Evolutionary conservation across 352 stramenopile genomes (phyloP), one percentile per base, ranked within the genome.

Genomic region (Phytophthora citricola): DNA sequence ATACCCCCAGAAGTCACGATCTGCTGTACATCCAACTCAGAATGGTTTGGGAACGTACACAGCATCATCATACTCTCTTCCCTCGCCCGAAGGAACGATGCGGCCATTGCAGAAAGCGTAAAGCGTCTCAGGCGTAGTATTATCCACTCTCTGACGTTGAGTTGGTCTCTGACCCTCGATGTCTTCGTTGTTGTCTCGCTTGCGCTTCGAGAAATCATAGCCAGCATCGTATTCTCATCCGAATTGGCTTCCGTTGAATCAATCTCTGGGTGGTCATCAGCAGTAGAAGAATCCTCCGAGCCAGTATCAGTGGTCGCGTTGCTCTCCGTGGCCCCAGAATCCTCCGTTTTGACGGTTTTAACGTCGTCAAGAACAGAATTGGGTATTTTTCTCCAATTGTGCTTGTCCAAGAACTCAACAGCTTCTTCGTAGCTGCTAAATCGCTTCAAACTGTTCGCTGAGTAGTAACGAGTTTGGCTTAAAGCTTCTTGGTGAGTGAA

Each of bases 371-470:
- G 4, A 3, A n/a, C 22, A 22, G 24, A 10, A 14, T 17, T 17
- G 12, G 7, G 31, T 38, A 57, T 66, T 11, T 43, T 43, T 2
- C 53, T 46, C 58, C 51, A 72, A 5, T 72, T 29, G 15, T 72
- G 58, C 6, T 20, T 38, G 27, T 63, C 52, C 15, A 91, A 49
- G 43, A 87, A 91, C n/a, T 66, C 58, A 12, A 87, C 61, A 7
- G 83, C 83, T 36, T 84, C 70, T 1, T 60, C 57, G 5, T 70
- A 72, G 11, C 66, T 83, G 8, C 43, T 2, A 36, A 92, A 92
- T 48, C 76, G 79, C 51, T 87, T 86, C 53, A 75, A 64, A 49
- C 72, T 86, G 12, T 73, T 75, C 22, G 59, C 76, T 38, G 75
- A 78, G 26, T 85, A 67, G 0, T 57, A 40, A 5, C 76, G 58